A percentile compares a stretch with the other conserved stretches of the same genome.
Conservation (phyloP, 2,329 filamentous ascomycete genomes). For the Aspergillus piperis region DNA sequence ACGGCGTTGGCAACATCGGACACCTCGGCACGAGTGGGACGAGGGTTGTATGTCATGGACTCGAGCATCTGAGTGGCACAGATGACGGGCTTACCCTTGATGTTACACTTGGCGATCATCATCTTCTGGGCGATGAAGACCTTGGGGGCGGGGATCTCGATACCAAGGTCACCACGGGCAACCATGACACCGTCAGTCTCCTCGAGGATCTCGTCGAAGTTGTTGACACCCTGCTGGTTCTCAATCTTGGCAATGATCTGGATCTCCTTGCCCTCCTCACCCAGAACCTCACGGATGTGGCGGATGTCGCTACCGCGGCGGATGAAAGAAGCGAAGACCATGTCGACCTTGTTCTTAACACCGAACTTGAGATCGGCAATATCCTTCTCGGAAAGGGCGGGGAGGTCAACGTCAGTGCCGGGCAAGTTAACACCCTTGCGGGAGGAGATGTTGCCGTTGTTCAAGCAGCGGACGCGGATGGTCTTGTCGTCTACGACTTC, state of each 20-base stretch:
- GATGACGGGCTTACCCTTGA: slow-evolving; percentile 97
- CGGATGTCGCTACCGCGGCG: slow-evolving; percentile 89
- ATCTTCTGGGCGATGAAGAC: slow-evolving; percentile 99
- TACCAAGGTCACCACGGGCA: slow-evolving; percentile 95
- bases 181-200: slow-evolving; percentile 99
- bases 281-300: slow-evolving; percentile 87
- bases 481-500: slow-evolving; percentile 87
- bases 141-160: slow-evolving; percentile 97
- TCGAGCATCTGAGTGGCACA: slow-evolving; percentile 99
- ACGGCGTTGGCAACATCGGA: slow-evolving; percentile 98
- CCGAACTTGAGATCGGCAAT: slow-evolving; percentile 90
- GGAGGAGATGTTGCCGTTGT: slow-evolving; percentile 98
- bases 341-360: slow-evolving; percentile 98
- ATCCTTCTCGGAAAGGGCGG: slow-evolving; percentile 97
- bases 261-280: slow-evolving; percentile 89
- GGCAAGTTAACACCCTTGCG: slow-evolving; percentile 99
- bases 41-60: slow-evolving; percentile 99
- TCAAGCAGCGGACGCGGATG: slow-evolving; percentile 80
- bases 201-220: slow-evolving; percentile 94
- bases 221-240: slow-evolving; percentile 99
- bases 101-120: slow-evolving; percentile 99
- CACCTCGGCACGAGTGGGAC: slow-evolving; percentile 96
- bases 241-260: slow-evolving; percentile 99
- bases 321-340: slow-evolving; percentile 99
- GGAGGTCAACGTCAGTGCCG: slow-evolving; percentile 97